A percentile compares a stretch with the other conserved stretches of the same genome.
Conservation (phyloP, 805 yeast genomes). For the Wickerhamomyces alni region DNA sequence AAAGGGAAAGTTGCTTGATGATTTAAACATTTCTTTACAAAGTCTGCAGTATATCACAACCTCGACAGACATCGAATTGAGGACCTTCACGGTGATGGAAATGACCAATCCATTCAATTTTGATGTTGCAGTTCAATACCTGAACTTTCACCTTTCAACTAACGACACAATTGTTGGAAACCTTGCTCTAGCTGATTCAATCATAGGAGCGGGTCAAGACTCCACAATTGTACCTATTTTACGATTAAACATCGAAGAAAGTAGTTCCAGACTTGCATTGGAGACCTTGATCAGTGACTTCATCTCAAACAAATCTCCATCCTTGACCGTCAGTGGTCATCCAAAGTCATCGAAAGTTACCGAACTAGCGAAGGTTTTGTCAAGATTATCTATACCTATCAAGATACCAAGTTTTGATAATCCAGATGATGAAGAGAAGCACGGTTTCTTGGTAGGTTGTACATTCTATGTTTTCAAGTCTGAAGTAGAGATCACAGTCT, state of each 20-base stretch:
- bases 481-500: slow-evolving; percentile 47
- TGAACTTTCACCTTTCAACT: slow-evolving; percentile 25
- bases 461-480: slow-evolving; percentile 51
- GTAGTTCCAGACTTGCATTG: slow-evolving; percentile 14
- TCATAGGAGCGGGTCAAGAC: slow-evolving; percentile 14
- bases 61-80: slow-evolving; percentile 21
- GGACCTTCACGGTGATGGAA: slow-evolving; percentile 26
- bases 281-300: slow-evolving; percentile 32
- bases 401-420: slow-evolving; percentile 21
- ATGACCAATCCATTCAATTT: slow-evolving; percentile 29
- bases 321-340: slow-evolving; percentile 25
- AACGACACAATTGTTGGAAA: slow-evolving; percentile 31
- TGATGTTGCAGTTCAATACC: slow-evolving; percentile 20
- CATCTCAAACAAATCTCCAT: slow-evolving; percentile 33
- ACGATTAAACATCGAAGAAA: slow-evolving; percentile 16
- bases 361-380: slow-evolving; percentile 21
- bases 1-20: not conserved
- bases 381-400: slow-evolving; percentile 23
- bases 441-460: slow-evolving; percentile 41
- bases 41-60: slow-evolving; percentile 21
- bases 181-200: slow-evolving; percentile 21
- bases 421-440: slow-evolving; percentile 6
- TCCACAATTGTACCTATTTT: slow-evolving; percentile 12
- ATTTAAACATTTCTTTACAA: slow-evolving; percentile 4
- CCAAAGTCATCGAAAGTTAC: slow-evolving; percentile 17